Evolutionary conservation across 1,284 basidiomycete species (phyloP), one percentile per base, ranked within the genome.

Genomic region (Cryptococcus sp.): DNA sequence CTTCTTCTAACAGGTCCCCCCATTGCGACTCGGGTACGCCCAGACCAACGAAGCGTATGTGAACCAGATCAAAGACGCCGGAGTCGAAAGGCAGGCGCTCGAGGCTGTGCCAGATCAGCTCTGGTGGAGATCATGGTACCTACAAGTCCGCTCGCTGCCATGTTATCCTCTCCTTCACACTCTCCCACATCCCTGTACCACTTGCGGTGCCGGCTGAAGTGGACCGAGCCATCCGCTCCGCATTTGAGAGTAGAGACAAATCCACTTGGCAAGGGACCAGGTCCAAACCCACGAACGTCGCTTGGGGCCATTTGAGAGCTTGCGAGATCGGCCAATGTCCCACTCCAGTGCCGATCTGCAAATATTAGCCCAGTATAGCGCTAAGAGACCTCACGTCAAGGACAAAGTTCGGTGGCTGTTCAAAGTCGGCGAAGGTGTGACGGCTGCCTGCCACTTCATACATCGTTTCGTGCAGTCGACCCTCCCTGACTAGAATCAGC

Each of bases 311-410:
- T 22, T 53, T 56, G 11, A 68, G 60, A 1, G 78, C 76, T 61
- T 74, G 72, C 5, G 73, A 68, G 42, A 79, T 73, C 3, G 76
- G 73, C 77, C 77, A 80, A 48, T 70, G 59, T 3, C 77, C 77
- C 6, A 62, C 61, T 7, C 77, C 77, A 0, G 77, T 78, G 0
- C 77, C 77, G 47, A 78, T 65, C 75, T 76, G 22, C 16, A 4
- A 25, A 0, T 1, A 17, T 39, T 5, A 46, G 50, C 8, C 25
- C 31, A 53, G 47, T 16, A 40, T 10, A 41, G 6, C 8, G 25
- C 23, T n/a, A 25, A 35, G 7, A 7, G 5, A 10, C 70, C 76
- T 69, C 56, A 74, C 74, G 59, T 80, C 78, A 0, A 80, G 61
- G 2, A 78, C 69, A 1, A 63, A 59, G n/a, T 60, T 65, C 3